Evolutionary conservation across 805 yeast species (phyloP).

Genomic region (Hyphopichia homilentoma): DNA sequence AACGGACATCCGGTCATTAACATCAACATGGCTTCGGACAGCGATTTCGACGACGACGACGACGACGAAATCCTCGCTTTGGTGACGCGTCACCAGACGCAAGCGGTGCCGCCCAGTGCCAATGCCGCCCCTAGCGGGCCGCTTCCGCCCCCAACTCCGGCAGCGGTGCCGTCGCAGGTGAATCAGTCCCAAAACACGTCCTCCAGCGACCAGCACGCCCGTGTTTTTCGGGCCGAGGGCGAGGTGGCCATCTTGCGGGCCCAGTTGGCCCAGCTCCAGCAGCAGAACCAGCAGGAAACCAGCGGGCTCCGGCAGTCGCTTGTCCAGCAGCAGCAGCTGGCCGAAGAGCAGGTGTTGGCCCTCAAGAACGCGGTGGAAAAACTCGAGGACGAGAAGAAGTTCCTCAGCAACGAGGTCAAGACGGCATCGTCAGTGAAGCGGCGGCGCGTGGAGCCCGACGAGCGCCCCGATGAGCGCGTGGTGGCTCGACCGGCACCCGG

Average conservation of each 20-base stretch:
- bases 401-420: constrained; percentile 35
- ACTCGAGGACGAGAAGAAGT: constrained; percentile 42
- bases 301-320: constrained; percentile 15
- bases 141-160: constrained; percentile 3
- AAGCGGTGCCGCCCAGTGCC: neutral
- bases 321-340: constrained; percentile 11
- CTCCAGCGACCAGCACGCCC: constrained; percentile 17
- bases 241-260: constrained; percentile 77
- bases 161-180: constrained; percentile 2
- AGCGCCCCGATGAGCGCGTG: constrained; percentile 1
- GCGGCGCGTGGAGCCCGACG: constrained; percentile 12
- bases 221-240: constrained; percentile 60
- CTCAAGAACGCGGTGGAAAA: constrained; percentile 30
- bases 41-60: constrained; percentile 35
- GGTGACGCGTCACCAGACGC: constrained; percentile 17
- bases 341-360: constrained; percentile 28
- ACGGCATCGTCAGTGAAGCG: constrained; percentile 18
- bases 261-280: constrained; percentile 49
- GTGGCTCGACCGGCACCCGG: too few species aligned
- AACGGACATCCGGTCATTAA: too few species aligned
- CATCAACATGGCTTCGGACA: constrained; percentile 15
- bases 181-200: neutral
- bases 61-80: constrained; percentile 48
- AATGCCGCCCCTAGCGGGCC: constrained; percentile 1
- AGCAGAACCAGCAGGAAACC: constrained; percentile 37